phyloP scores from a whole-genome alignment of 192 early-diverging fungal species.

The Coemansia sp. region DNA sequence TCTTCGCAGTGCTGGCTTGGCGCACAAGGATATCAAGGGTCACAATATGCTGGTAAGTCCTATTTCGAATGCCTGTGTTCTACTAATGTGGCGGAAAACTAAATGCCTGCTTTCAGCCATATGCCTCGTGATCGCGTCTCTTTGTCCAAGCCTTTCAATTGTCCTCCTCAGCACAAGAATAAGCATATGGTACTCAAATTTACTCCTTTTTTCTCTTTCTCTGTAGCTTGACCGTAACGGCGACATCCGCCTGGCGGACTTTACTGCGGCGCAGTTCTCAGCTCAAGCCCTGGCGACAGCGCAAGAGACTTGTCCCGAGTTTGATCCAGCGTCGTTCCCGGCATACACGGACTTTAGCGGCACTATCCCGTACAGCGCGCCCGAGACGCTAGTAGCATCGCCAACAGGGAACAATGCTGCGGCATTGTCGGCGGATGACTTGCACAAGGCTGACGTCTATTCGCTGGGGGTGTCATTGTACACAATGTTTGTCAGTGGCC shows the following conservation, averaged over 20 bases:
- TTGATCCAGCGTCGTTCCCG: conserved; percentile 34
- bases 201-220: conserved; percentile 10
- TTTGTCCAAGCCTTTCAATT: conserved; percentile 7
- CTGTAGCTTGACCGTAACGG: conserved; percentile 43
- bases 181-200: background rate
- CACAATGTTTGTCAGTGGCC: conserved; percentile 60
- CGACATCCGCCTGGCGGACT: conserved; percentile 55
- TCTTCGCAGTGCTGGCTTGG: conserved; percentile 56
- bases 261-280: conserved; percentile 52
- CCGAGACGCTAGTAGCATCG: conserved; percentile 55
- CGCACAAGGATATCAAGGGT: conserved; percentile 65
- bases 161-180: background rate
- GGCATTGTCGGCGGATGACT: conserved; percentile 16
- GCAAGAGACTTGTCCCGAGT: conserved; percentile 26
- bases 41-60: conserved; percentile 62
- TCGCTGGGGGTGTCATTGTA: conserved; percentile 63
- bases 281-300: conserved; percentile 26
- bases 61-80: background rate
- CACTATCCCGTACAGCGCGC: conserved; percentile 63
- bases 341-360: conserved; percentile 55
- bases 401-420: conserved; percentile 7
- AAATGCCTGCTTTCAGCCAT: conserved; percentile 9
- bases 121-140: background rate
- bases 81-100: conserved; percentile 7
- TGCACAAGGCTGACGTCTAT: conserved; percentile 59